Percentiles rank a stretch among this genome's conserved stretches.
Evolutionary conservation across 192 early-diverging fungal genomes (phyloP).

Genomic region (Jimgerdemannia flammicorona): DNA sequence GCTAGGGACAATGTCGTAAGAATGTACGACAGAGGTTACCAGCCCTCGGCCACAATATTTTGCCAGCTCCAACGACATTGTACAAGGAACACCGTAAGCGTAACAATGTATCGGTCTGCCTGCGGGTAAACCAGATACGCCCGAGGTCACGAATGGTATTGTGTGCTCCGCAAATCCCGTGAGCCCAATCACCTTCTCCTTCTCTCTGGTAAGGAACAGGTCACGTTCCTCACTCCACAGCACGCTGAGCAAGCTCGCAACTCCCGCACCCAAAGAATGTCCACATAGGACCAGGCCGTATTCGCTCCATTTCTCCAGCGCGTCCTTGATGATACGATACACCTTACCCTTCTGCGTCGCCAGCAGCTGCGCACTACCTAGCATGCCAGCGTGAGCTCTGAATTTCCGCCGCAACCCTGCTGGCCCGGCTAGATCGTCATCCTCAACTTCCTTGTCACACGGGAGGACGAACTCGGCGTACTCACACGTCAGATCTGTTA

Average conservation of each 20-base stretch:
- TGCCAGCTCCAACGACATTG: slow-evolving; percentile 66
- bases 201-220: slow-evolving; percentile 24
- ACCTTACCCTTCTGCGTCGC: slow-evolving; percentile 63
- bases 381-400: slow-evolving; percentile 84
- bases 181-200: slow-evolving; percentile 22
- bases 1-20: slow-evolving; percentile 73
- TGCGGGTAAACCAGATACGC: slow-evolving; percentile 58
- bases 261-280: slow-evolving; percentile 86
- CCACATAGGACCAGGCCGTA: slow-evolving; percentile 85
- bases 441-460: slow-evolving; percentile 10
- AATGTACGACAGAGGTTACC: slow-evolving; percentile 79
- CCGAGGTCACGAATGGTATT: slow-evolving; percentile 60
- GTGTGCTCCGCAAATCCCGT: slow-evolving; percentile 12
- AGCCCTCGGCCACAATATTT: slow-evolving; percentile 60
- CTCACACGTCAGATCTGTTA: slow-evolving; percentile 83
- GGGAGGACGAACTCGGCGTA: slow-evolving; percentile 57
- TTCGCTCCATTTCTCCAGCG: slow-evolving; percentile 65
- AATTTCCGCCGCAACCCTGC: slow-evolving; percentile 29
- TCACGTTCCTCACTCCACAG: slow-evolving; percentile 66
- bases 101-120: slow-evolving; percentile 80
- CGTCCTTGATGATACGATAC: slow-evolving; percentile 65
- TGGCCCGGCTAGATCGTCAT: slow-evolving; percentile 11
- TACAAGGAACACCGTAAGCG: slow-evolving; percentile 80
- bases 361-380: slow-evolving; percentile 69
- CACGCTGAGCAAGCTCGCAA: slow-evolving; percentile 73